Percentiles rank a stretch among this genome's conserved stretches.
These are phyloP conservation scores for Hanseniaspora valbyensis DNA, from an alignment of 805 yeast species.

Conservation along the genomic window DNA sequence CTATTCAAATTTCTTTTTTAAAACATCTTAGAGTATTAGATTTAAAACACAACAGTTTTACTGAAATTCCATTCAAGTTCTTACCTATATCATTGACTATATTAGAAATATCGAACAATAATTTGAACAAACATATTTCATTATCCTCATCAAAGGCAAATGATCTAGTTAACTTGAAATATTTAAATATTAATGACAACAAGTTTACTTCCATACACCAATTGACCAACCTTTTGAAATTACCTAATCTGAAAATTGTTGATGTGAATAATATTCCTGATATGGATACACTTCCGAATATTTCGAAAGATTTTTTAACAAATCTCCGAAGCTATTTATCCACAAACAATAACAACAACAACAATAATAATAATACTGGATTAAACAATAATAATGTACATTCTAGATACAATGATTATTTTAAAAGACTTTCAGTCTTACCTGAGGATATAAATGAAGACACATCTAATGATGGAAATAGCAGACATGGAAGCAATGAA, in stretches of 20 bases:
- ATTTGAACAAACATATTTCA: slow-evolving; percentile 26
- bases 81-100: slow-evolving; percentile 40
- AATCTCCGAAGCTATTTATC: slow-evolving; percentile 3
- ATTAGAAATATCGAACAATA: slow-evolving; percentile 53
- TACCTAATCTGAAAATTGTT: slow-evolving; percentile 43
- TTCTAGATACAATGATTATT: slow-evolving; percentile 49
- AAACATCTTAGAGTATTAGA: slow-evolving; percentile 48
- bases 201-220: slow-evolving; percentile 35
- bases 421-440: slow-evolving; percentile 52
- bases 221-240: slow-evolving; percentile 44
- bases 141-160: slow-evolving; percentile 37
- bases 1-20: slow-evolving; percentile 37
- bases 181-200: slow-evolving; percentile 53
- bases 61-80: slow-evolving; percentile 37
- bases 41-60: slow-evolving; percentile 48
- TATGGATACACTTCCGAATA: slow-evolving; percentile 35
- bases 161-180: slow-evolving; percentile 38
- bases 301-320: slow-evolving; percentile 23
- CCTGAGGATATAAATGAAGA: slow-evolving; percentile 36
- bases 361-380: slow-evolving; percentile 29
- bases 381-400: slow-evolving; percentile 29
- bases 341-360: slow-evolving; percentile 20
- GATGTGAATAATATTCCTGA: slow-evolving; percentile 44
- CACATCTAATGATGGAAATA: neutral
- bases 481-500: neutral